phyloP scores from a whole-genome alignment of 2,329 filamentous ascomycete genomes.

The Colletotrichum australisinense region DNA sequence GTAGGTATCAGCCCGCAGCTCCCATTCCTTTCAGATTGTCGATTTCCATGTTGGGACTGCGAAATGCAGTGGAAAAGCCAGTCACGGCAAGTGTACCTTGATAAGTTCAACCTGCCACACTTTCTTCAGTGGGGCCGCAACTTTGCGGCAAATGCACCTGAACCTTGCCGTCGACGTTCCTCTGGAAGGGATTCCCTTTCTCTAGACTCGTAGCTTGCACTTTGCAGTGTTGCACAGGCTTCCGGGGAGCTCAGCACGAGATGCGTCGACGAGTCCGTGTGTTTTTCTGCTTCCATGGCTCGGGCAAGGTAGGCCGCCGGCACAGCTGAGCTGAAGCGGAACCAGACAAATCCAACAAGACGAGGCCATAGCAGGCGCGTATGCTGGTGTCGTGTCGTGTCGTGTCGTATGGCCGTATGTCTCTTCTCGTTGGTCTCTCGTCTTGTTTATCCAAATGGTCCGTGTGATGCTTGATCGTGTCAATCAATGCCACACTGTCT shows the following conservation, averaged over 20 bases:
- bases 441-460: not conserved
- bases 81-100: not conserved
- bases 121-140: conserved; percentile 24
- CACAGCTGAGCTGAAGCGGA: not conserved
- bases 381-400: not conserved
- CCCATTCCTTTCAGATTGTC: not conserved
- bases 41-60: not conserved
- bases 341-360: not conserved
- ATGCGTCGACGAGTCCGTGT: not conserved
- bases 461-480: not conserved
- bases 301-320: not conserved
- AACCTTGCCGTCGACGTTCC: not conserved
- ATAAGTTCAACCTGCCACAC: not conserved
- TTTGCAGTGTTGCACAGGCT: not conserved
- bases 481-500: conserved; percentile 17
- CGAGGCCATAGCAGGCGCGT: not conserved
- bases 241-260: not conserved
- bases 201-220: not conserved
- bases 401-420: not conserved
- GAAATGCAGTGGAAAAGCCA: not conserved
- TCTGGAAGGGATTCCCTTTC: not conserved
- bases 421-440: not conserved
- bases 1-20: not conserved
- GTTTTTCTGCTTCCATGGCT: not conserved
- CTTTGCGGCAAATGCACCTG: not conserved